Conservation (phyloP, 805 yeast genomes). For the Hanseniaspora lachancei region DNA sequence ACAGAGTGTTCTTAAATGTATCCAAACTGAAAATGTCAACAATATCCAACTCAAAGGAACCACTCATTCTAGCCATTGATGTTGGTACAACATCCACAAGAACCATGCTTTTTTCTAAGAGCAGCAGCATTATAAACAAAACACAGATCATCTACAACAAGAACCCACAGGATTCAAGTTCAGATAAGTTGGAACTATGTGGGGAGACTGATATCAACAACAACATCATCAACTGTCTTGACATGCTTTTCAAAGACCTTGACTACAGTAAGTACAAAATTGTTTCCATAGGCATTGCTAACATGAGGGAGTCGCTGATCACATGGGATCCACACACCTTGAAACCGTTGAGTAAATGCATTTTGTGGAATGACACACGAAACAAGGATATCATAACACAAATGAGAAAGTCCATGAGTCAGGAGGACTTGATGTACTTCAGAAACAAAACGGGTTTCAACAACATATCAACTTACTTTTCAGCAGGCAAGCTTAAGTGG, state of each 20-base stretch:
- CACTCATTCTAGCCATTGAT: slow-evolving; percentile 60
- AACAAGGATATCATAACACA: slow-evolving; percentile 59
- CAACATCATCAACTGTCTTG: slow-evolving; percentile 68
- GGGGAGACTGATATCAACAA: slow-evolving; percentile 24
- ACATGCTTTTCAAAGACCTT: slow-evolving; percentile 46
- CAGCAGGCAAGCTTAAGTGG: slow-evolving; percentile 85
- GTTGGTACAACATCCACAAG: slow-evolving; percentile 89
- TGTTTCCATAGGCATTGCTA: slow-evolving; percentile 73
- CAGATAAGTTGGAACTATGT: neutral
- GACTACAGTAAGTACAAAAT: slow-evolving; percentile 51
- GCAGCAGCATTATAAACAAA: slow-evolving; percentile 68
- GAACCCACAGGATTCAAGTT: neutral
- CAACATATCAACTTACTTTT: slow-evolving; percentile 68
- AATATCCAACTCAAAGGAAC: slow-evolving; percentile 16
- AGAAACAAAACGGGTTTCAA: slow-evolving; percentile 70
- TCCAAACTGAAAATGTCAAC: neutral
- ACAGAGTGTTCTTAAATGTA: neutral
- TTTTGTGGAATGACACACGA: slow-evolving; percentile 93
- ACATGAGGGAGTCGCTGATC: slow-evolving; percentile 89
- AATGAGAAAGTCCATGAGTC: slow-evolving; percentile 40
- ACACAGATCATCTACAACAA: slow-evolving; percentile 68
- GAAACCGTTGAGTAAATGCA: slow-evolving; percentile 63
- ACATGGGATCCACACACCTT: slow-evolving; percentile 83
- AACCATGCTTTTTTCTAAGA: slow-evolving; percentile 61
- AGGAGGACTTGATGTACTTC: slow-evolving; percentile 43